phyloP scores from a whole-genome alignment of 2,329 filamentous ascomycete genomes.

The Truncatella angustata region DNA sequence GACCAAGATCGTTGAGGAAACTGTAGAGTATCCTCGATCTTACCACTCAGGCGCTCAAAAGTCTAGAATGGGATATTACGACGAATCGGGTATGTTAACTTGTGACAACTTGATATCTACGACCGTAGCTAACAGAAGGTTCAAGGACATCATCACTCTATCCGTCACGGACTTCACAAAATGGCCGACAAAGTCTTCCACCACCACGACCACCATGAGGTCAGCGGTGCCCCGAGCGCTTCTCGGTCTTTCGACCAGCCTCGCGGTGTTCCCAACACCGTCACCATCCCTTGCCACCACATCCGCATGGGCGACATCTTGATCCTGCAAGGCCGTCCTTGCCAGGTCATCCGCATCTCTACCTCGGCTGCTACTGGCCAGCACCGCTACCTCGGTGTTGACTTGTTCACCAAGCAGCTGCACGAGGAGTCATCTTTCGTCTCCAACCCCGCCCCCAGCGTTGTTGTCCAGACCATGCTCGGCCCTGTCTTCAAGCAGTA shows the following conservation, averaged over 20 bases:
- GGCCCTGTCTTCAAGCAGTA: slow-evolving; percentile 99
- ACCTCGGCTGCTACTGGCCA: slow-evolving; percentile 97
- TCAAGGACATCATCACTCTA: slow-evolving; percentile 57
- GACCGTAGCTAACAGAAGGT: slow-evolving; percentile 11
- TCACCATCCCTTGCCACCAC: slow-evolving; percentile 99
- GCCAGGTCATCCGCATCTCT: slow-evolving; percentile 99
- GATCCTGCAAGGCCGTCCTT: slow-evolving; percentile 97
- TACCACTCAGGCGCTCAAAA: slow-evolving; percentile 39
- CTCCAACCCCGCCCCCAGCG: slow-evolving; percentile 93
- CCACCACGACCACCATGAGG: slow-evolving; percentile 40
- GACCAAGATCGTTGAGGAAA: slow-evolving; percentile 63
- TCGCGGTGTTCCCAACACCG: slow-evolving; percentile 67
- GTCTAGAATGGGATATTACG: slow-evolving; percentile 65
- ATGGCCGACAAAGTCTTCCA: slow-evolving; percentile 54
- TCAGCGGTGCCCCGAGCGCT: background rate
- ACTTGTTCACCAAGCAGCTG: slow-evolving; percentile 99
- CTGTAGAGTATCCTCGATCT: slow-evolving; percentile 54
- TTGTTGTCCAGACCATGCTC: slow-evolving; percentile 99
- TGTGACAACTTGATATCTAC: slow-evolving; percentile 10
- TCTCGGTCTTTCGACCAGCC: background rate
- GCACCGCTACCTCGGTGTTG: slow-evolving; percentile 99
- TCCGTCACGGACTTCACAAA: slow-evolving; percentile 56
- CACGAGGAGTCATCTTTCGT: slow-evolving; percentile 98
- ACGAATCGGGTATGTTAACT: slow-evolving; percentile 53
- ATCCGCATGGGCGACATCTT: slow-evolving; percentile 98